These are phyloP conservation scores for Afroboletus lepidellus DNA, from an alignment of 1,284 basidiomycete species.

Conservation along the genomic window DNA sequence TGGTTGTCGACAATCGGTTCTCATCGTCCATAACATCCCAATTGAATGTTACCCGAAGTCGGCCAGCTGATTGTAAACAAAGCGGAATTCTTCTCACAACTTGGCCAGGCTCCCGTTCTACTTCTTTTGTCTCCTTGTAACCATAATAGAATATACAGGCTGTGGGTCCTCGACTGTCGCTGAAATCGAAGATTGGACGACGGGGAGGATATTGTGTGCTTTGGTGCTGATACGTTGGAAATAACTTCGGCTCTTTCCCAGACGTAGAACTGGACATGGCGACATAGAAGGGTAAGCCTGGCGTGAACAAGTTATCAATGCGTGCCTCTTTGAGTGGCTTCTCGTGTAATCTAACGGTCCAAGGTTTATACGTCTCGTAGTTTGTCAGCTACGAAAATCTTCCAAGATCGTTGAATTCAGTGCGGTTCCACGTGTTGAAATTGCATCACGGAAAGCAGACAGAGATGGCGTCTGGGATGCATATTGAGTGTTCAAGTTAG, in stretches of 20 bases:
- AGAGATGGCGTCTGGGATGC: constrained; percentile 4
- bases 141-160: constrained; percentile 12
- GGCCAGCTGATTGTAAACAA: constrained; percentile 6
- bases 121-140: constrained; percentile 8
- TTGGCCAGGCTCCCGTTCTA: constrained; percentile 10
- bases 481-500: constrained; percentile 7
- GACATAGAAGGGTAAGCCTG: constrained; percentile 17
- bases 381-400: constrained; percentile 9
- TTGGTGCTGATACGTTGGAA: neutral
- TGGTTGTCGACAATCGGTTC: constrained; percentile 4
- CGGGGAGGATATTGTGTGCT: neutral
- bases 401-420: constrained; percentile 4
- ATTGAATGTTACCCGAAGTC: constrained; percentile 7
- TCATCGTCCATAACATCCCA: constrained; percentile 15
- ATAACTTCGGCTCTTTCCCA: constrained; percentile 10
- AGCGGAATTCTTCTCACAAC: constrained; percentile 10
- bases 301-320: constrained; percentile 18
- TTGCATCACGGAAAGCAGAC: constrained; percentile 1
- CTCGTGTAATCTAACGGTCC: constrained; percentile 14
- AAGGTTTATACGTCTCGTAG: constrained; percentile 18
- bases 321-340: constrained; percentile 6
- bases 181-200: constrained; percentile 4
- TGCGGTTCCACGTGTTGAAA: neutral
- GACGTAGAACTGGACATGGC: constrained; percentile 21
- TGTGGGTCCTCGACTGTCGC: constrained; percentile 5